These are phyloP conservation scores for Sporothrix phasma DNA, from an alignment of 2,329 filamentous ascomycete species.

Conservation along the genomic window DNA sequence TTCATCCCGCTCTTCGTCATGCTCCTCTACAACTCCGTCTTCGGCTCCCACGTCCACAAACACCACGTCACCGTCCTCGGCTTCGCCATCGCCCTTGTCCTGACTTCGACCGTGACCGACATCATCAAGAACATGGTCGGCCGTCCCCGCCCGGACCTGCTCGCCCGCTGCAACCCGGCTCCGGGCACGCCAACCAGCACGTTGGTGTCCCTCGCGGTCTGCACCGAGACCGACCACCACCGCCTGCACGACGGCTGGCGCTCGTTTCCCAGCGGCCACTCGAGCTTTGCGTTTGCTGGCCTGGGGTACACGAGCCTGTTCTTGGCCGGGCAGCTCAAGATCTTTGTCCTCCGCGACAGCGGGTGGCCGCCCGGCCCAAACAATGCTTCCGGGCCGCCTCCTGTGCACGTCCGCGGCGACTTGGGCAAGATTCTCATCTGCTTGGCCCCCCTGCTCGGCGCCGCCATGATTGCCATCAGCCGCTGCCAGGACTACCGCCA, in stretches of 20 bases:
- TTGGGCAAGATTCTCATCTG: constrained; percentile 48
- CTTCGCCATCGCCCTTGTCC: constrained; percentile 63
- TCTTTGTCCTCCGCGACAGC: constrained; percentile 34
- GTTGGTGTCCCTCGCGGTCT: constrained; percentile 57
- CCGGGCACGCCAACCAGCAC: constrained; percentile 36
- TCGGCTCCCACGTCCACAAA: constrained; percentile 61
- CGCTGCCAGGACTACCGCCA: constrained; percentile 62
- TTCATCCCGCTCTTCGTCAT: constrained; percentile 60
- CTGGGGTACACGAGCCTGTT: constrained; percentile 65
- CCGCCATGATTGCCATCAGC: constrained; percentile 58
- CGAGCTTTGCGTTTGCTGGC: constrained; percentile 68
- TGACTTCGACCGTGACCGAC: constrained; percentile 79
- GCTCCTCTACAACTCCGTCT: constrained; percentile 51
- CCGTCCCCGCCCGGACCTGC: constrained; percentile 46
- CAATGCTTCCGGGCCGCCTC: not conserved
- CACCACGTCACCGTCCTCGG: constrained; percentile 78
- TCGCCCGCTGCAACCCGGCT: constrained; percentile 69
- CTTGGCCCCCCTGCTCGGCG: constrained; percentile 49
- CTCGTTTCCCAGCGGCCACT: constrained; percentile 73
- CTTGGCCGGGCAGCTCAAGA: constrained; percentile 54
- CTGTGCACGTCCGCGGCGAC: constrained; percentile 28
- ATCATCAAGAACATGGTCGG: constrained; percentile 83
- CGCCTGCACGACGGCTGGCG: constrained; percentile 74
- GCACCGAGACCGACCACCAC: constrained; percentile 60
- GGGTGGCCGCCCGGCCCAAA: not conserved